Conservation (phyloP, 1,139 yeast genomes). For the Blastobotrys apis region DNA sequence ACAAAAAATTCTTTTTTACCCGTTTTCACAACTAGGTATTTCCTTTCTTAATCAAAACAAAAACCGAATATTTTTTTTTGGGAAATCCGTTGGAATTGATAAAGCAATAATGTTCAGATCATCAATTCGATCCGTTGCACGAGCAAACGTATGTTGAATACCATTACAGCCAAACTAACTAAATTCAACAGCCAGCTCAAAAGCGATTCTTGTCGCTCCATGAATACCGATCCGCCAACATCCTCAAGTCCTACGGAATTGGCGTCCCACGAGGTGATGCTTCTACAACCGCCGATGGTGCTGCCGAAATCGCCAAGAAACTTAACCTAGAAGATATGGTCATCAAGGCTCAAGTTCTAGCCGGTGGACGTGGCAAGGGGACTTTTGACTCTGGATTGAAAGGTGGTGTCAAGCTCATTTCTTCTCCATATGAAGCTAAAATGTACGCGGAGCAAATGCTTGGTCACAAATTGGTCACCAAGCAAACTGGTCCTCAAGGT, state of each 20-base stretch:
- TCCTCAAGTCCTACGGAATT: conserved; percentile 74
- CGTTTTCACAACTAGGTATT: not conserved
- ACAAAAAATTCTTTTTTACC: not conserved
- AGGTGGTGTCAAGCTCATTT: conserved; percentile 93
- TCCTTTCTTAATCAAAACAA: no score
- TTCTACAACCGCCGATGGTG: conserved; percentile 86
- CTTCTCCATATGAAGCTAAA: conserved; percentile 81
- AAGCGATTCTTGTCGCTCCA: conserved; percentile 77
- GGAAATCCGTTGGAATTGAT: not conserved
- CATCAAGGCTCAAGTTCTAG: conserved; percentile 95
- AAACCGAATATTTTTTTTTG: not conserved
- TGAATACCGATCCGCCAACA: conserved; percentile 92
- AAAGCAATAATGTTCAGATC: conserved; percentile 11
- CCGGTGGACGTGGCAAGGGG: conserved; percentile 99
- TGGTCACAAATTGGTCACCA: conserved; percentile 88
- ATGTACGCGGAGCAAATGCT: conserved; percentile 87
- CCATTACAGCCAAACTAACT: not conserved
- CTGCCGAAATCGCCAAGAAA: conserved; percentile 70
- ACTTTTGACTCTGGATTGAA: conserved; percentile 92
- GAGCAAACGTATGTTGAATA: not conserved
- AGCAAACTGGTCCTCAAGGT: conserved; percentile 97
- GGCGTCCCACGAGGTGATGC: conserved; percentile 91
- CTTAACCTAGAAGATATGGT: conserved; percentile 74
- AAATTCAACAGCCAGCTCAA: conserved; percentile 17
- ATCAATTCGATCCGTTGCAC: conserved; percentile 13